Evolutionary conservation across 2,329 filamentous ascomycete species (phyloP).

Genomic region (Dactylellina parvicollis): DNA sequence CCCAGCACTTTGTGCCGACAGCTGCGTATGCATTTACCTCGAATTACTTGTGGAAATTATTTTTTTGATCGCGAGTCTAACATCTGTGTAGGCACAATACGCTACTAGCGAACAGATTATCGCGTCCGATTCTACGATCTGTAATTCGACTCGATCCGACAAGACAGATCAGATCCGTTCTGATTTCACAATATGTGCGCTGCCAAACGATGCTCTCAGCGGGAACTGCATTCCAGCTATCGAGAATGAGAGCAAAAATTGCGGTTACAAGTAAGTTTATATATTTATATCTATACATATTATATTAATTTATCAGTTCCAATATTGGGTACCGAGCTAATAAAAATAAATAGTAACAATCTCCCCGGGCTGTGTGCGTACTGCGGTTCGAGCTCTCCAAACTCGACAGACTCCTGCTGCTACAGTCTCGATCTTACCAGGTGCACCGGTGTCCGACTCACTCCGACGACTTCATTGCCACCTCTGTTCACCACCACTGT

Average conservation of each 20-base stretch:
- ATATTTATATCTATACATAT: not conserved
- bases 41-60: not conserved
- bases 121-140: slow-evolving; percentile 76
- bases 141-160: slow-evolving; percentile 70
- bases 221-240: slow-evolving; percentile 78
- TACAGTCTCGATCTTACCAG: slow-evolving; percentile 78
- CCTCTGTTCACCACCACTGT: slow-evolving; percentile 67
- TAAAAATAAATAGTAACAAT: slow-evolving; percentile 62
- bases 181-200: slow-evolving; percentile 88
- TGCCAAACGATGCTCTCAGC: slow-evolving; percentile 81
- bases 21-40: slow-evolving; percentile 71
- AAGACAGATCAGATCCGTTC: slow-evolving; percentile 82
- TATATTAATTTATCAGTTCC: no score
- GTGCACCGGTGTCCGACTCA: slow-evolving; percentile 80
- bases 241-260: slow-evolving; percentile 84
- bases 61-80: no score
- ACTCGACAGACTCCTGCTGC: slow-evolving; percentile 95
- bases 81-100: slow-evolving; percentile 72
- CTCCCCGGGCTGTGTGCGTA: slow-evolving; percentile 83
- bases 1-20: slow-evolving; percentile 84
- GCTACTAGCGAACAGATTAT: slow-evolving; percentile 90
- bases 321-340: slow-evolving; percentile 58
- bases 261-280: slow-evolving; percentile 73
- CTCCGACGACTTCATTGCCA: slow-evolving; percentile 76
- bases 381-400: slow-evolving; percentile 82